A percentile compares a stretch with the other conserved stretches of the same genome.
Evolutionary conservation across 176 grass and related monocot genomes (phyloP).

Genomic region (Phragmites australis): DNA sequence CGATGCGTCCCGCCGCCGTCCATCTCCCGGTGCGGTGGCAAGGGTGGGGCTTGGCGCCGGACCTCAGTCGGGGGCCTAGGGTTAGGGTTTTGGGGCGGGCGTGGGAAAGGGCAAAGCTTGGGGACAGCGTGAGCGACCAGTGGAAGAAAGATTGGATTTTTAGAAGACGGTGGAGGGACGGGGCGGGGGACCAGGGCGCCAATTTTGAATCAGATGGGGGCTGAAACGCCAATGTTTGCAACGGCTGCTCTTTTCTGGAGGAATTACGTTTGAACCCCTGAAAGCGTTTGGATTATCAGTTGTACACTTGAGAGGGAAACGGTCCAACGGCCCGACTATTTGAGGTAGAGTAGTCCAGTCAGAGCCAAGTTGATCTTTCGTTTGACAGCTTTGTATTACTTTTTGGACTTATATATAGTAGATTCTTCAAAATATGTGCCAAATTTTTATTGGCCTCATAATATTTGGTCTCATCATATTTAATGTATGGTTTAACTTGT

Average conservation of each 20-base stretch:
- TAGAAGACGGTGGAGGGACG: not conserved
- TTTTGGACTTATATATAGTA: too few species aligned
- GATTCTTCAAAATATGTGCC: too few species aligned
- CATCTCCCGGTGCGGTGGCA: slow-evolving; percentile 18
- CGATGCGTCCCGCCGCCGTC: slow-evolving; percentile 58
- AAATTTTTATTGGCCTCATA: too few species aligned
- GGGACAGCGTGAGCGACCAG: slow-evolving; percentile 28
- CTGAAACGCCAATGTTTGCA: not conserved
- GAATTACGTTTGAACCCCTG: not conserved
- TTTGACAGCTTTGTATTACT: too few species aligned
- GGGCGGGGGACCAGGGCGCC: slow-evolving; percentile 19
- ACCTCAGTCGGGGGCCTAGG: slow-evolving; percentile 33
- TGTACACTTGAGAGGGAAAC: not conserved
- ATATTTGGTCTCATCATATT: too few species aligned
- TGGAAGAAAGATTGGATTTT: slow-evolving; percentile 27
- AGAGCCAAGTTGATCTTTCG: too few species aligned
- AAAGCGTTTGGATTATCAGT: accelerated
- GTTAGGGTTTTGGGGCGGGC: slow-evolving; percentile 55
- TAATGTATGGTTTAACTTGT: too few species aligned
- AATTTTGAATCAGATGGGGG: slow-evolving; percentile 33
- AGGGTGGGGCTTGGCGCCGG: not conserved
- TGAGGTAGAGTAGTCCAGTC: too few species aligned
- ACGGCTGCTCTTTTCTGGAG: not conserved
- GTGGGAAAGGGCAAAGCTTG: slow-evolving; percentile 6
- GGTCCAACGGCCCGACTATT: not conserved